phyloP scores from a whole-genome alignment of 768 basidiomycete genomes.

The Pulveroboletus ravenelii region DNA sequence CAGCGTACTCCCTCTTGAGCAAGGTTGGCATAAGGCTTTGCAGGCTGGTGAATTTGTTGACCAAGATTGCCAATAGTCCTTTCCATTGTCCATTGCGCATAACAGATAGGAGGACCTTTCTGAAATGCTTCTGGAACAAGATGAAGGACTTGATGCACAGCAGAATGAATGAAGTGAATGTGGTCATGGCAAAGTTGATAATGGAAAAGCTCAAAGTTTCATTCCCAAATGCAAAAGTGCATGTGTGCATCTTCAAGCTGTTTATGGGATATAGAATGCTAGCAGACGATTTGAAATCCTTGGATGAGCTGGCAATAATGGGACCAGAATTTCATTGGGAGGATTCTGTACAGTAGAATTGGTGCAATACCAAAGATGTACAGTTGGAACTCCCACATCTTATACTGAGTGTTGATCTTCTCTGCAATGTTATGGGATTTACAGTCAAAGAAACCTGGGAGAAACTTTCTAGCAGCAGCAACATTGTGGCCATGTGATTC shows the following conservation, averaged over 20 bases:
- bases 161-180: too few relatives aligned
- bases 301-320: constrained; percentile 21
- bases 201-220: constrained; percentile 30
- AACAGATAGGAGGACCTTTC: too few relatives aligned
- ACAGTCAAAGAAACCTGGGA: constrained; percentile 5
- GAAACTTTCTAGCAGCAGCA: neutral
- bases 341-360: constrained; percentile 10
- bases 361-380: constrained; percentile 20
- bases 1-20: too few relatives aligned
- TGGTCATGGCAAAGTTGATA: neutral
- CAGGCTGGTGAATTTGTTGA: too few relatives aligned
- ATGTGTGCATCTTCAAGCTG: constrained; percentile 16
- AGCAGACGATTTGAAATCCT: constrained; percentile 19
- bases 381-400: constrained; percentile 23
- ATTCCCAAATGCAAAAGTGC: constrained; percentile 20
- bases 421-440: constrained; percentile 24
- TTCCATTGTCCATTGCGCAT: too few relatives aligned
- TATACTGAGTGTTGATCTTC: constrained; percentile 27
- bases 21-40: too few relatives aligned
- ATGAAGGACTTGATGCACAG: too few relatives aligned
- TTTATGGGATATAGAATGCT: constrained; percentile 9
- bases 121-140: too few relatives aligned
- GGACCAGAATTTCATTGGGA: constrained; percentile 12
- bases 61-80: too few relatives aligned
- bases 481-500: too few relatives aligned